phyloP scores from a whole-genome alignment of 768 basidiomycete species.

The Boletus huronensis region DNA sequence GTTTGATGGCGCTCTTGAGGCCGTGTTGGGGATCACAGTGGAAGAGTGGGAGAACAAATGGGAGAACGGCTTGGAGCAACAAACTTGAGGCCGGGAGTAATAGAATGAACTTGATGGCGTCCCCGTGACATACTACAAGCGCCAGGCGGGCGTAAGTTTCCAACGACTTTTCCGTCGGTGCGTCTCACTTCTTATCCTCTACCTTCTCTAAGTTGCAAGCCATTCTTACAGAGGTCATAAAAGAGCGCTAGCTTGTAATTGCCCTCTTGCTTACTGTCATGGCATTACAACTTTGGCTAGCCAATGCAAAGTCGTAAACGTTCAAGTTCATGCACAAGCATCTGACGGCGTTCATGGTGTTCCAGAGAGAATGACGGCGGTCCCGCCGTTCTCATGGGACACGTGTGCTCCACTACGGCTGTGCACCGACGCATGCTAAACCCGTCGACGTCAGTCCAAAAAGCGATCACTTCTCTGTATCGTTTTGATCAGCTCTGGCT shows the following conservation, averaged over 20 bases:
- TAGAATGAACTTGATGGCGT: not conserved
- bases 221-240: not conserved
- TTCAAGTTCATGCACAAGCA: not conserved
- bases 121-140: not conserved
- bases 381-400: slow-evolving; percentile 2
- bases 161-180: not conserved
- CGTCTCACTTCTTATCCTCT: not conserved
- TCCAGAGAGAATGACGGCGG: slow-evolving; percentile 3
- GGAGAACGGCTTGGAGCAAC: not conserved
- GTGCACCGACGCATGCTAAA: not conserved
- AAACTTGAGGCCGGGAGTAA: not conserved
- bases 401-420: not conserved
- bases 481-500: not conserved
- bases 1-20: slow-evolving; percentile 50
- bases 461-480: not conserved
- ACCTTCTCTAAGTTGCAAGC: not conserved
- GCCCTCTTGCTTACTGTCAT: not conserved
- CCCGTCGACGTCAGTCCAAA: not conserved
- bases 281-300: not conserved
- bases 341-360: not conserved
- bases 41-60: slow-evolving; percentile 30
- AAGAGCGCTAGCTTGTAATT: not conserved
- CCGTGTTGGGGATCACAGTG: slow-evolving; percentile 55
- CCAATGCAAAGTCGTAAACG: not conserved
- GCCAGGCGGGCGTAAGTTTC: not conserved